A percentile compares a stretch with the other conserved stretches of the same genome.
These are phyloP conservation scores for Trypanosoma mega DNA, from an alignment of 208 protist genomes.

Conservation along the genomic window DNA sequence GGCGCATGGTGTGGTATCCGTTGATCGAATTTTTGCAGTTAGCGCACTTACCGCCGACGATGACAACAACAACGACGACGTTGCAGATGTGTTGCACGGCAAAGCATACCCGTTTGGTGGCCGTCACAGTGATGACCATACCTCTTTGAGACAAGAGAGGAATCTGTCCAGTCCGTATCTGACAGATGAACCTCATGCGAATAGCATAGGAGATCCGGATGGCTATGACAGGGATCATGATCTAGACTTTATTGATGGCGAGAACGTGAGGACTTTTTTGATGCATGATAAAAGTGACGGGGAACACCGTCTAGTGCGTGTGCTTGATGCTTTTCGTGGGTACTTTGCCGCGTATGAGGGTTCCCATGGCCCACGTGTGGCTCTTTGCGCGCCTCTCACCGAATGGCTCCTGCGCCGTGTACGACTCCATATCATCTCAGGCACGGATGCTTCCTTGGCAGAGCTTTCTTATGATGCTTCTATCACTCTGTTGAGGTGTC, in stretches of 20 bases:
- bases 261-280: not conserved
- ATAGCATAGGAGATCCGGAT: not conserved
- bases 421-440: not conserved
- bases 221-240: not conserved
- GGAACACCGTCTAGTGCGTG: constrained; percentile 6
- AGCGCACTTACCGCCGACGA: constrained; percentile 7
- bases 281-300: not conserved
- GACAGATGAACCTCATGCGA: no score
- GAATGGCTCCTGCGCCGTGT: constrained; percentile 10
- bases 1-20: not conserved
- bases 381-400: constrained; percentile 12
- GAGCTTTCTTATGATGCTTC: constrained; percentile 23
- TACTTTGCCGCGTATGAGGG: constrained; percentile 5
- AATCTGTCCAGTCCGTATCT: no score
- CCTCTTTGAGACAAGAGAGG: no score
- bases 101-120: no score
- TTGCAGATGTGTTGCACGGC: constrained; percentile 1
- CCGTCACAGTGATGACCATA: no score
- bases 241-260: no score
- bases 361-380: not conserved
- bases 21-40: not conserved
- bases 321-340: constrained; percentile 14
- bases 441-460: not conserved
- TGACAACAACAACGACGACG: not conserved
- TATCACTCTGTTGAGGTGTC: constrained; percentile 7